A percentile compares a stretch with the other conserved stretches of the same genome.
These are phyloP conservation scores for Prunus mongolica DNA, from an alignment of 306 rosid species.

Conservation along the genomic window DNA sequence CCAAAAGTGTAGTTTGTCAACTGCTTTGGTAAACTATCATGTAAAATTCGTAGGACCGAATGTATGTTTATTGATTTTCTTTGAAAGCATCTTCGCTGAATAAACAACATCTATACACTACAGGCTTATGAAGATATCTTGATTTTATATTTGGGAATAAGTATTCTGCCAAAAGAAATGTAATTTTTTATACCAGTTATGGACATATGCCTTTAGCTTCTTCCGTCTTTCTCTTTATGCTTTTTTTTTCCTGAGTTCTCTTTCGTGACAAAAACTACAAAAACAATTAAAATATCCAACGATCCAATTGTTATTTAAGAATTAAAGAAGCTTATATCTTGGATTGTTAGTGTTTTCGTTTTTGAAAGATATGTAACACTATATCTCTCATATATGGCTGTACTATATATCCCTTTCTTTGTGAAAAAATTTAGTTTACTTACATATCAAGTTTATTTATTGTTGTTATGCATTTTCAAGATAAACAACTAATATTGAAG, in stretches of 20 bases:
- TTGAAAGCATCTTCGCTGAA: not conserved
- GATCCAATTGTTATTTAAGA: slow-evolving; percentile 42
- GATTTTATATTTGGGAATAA: slow-evolving; percentile 42
- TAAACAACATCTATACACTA: not conserved
- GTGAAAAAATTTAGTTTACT: not conserved
- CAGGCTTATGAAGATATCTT: slow-evolving; percentile 68
- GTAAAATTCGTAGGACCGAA: not conserved
- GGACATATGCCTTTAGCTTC: slow-evolving; percentile 1
- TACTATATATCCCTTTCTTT: not conserved
- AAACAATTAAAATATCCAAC: slow-evolving; percentile 39
- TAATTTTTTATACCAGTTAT: slow-evolving; percentile 32
- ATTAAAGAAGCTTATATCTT: slow-evolving; percentile 37
- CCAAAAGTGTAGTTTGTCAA: not conserved
- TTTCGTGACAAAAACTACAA: slow-evolving; percentile 42
- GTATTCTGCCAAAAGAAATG: slow-evolving; percentile 34
- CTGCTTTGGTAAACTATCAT: not conserved
- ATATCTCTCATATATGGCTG: not conserved
- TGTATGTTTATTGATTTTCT: not conserved
- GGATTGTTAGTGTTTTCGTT: slow-evolving; percentile 51
- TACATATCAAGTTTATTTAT: not conserved
- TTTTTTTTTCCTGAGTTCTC: slow-evolving; percentile 11
- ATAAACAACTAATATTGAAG: slow-evolving; percentile 43
- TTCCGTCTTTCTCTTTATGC: not conserved
- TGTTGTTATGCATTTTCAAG: slow-evolving; percentile 38
- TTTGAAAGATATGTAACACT: not conserved